Evolutionary conservation across 176 grass and related monocot genomes (phyloP), one percentile per base, ranked within the genome.

Genomic region (Oryza nivara): DNA sequence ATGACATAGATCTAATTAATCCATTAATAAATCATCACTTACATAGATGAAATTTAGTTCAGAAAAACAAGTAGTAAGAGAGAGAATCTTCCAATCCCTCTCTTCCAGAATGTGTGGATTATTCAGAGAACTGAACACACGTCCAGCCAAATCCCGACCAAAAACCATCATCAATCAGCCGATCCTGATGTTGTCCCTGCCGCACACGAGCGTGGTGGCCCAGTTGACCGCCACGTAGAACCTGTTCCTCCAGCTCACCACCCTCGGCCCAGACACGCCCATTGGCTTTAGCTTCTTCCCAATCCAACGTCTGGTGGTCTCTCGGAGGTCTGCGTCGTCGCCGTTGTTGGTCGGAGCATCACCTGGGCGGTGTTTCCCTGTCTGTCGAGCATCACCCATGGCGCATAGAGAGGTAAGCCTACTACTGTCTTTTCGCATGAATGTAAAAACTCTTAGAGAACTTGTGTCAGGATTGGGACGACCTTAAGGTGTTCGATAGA

Each of bases 191-290:
- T 94, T 91, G 82, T 97, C 95, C 83, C 92, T 80, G 47, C 95
- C 90, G 35, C 92, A 94, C 20, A 92, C 77, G 16, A 94, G 43
- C 67, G 95, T 94, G 8, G 95, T 97, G 8, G 84, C 86, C 95
- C 90, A 94, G 78, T 97, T 97, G 16, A 81, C 73, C 7, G 95
- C 92, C 19, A 94, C 95, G 80, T 97, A 91, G 80, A 97, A 91
- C 80, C 95, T 89, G 74, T 97, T 94, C 84, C 90, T 94, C 92
- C 92, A 97, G 84, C 88, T 97, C 28, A 94, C 85, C 20, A 92
- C 92, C 70, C 95, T 79, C 28, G 95, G 30, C 2, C 30, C 30
- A 32, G 30, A 32, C 30, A 32, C 30, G 30, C 30, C 30, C 30
- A 32, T 32, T 32, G 30, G 30, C 2, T 32, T 32, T 32, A 32